Conservation (phyloP, 441 rosid species). For the Euphorbia celastroides region DNA sequence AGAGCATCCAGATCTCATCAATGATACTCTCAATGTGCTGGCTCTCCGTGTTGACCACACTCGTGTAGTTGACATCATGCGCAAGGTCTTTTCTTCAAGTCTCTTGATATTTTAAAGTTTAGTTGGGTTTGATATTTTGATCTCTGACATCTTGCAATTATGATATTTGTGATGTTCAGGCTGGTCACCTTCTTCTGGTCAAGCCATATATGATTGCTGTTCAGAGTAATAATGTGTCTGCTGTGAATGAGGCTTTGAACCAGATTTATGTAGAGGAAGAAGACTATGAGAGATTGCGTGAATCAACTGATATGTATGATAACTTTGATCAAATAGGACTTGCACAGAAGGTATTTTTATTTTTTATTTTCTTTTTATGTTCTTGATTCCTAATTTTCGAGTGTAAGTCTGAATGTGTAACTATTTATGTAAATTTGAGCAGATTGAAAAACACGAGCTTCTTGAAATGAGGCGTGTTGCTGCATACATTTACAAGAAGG, state of each 20-base stretch:
- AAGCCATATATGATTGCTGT: slow-evolving; percentile 98
- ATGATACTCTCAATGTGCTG: slow-evolving; percentile 89
- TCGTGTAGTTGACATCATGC: slow-evolving; percentile 97
- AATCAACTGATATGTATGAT: slow-evolving; percentile 82
- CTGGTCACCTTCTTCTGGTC: slow-evolving; percentile 91
- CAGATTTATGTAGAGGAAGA: slow-evolving; percentile 93
- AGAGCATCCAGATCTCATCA: slow-evolving; percentile 97
- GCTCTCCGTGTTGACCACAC: slow-evolving; percentile 96
- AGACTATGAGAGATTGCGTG: slow-evolving; percentile 91
- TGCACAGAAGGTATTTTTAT: slow-evolving; percentile 86
- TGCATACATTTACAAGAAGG: slow-evolving; percentile 97
- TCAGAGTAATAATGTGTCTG: slow-evolving; percentile 91
- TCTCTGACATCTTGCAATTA: not conserved
- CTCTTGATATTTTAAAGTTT: not conserved
- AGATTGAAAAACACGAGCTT: slow-evolving; percentile 99
- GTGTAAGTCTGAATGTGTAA: not conserved
- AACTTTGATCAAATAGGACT: slow-evolving; percentile 87
- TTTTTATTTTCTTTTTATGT: too few relatives aligned
- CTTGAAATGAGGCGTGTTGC: slow-evolving; percentile 99
- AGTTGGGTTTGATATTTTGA: not conserved
- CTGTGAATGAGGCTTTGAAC: slow-evolving; percentile 93
- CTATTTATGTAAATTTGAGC: slow-evolving; percentile 7
- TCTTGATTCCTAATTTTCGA: not conserved
- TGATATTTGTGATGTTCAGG: slow-evolving; percentile 41
- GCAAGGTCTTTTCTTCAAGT: slow-evolving; percentile 55